Base-by-base conservation (phyloP, 805 yeast species). In the Wickerhamomyces canadensis region DNA sequence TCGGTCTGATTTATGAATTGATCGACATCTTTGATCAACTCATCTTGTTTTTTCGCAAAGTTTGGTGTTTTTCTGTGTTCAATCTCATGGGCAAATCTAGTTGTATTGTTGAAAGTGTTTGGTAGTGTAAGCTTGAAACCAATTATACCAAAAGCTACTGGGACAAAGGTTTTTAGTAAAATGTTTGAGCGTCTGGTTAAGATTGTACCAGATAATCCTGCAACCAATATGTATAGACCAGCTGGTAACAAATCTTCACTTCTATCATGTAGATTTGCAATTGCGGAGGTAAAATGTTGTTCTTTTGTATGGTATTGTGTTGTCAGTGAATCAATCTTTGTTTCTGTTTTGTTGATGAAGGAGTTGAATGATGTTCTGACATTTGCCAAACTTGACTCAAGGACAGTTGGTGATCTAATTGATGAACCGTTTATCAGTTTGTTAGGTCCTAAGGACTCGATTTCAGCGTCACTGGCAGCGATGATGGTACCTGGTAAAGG, bases 91-190 rank as follows among this genome's bases (percentile, higher is more conserved):
- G 72, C 61, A 49, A 79, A 75, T 6, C 62, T 58, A 12, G 72
- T 61, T 8, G 85, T 75, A 57, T 82, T 84, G 29, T 53, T 51
- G 50, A 74, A 84, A 0, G 96, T 87, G 35, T 69, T 61, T 14
- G 96, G 96, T 50, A 85, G 68, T 49, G 84, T 79, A 56, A 74
- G 69, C 42, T 67, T 74, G 62, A 87, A 84, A 1, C 91, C 77
- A 6, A 64, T 71, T 21, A 72, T 43, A 12, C 89, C 93, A 36
- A 81, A 68, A 0, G 65, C 61, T 3, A 79, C 38, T 2, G 95
- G 95, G 13, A 73, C 62, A 1, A 72, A 43, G 4, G 70, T 65
- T 50, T 79, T 76, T 11, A 82, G 52, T 3, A 79, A 36, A 17
- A 79, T 46, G 39, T 76, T 76, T 40, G 83, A 69, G 49, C 80